phyloP scores from a whole-genome alignment of 1,139 yeast species.

The Chernovozyma sophiae-reginae region DNA sequence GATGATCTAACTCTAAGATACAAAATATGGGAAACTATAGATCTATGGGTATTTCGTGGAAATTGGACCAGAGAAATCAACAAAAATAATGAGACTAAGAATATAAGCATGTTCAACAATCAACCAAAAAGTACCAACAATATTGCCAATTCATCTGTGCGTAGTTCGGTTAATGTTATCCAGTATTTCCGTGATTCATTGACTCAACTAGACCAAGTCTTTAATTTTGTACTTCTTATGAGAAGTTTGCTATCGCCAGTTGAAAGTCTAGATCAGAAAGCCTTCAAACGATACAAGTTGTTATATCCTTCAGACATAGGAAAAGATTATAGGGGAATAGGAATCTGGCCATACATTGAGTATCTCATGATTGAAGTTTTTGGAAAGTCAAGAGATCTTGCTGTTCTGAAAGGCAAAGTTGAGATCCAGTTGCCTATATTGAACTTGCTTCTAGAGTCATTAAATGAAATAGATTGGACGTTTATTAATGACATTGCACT shows the following conservation, averaged over 20 bases:
- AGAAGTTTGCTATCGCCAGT: slow-evolving; percentile 28
- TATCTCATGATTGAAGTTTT: slow-evolving; percentile 66
- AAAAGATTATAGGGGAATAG: slow-evolving; percentile 51
- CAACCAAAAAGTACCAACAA: slow-evolving; percentile 1
- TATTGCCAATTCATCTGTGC: slow-evolving; percentile 2
- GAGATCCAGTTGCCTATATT: slow-evolving; percentile 54
- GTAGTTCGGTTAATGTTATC: slow-evolving; percentile 18
- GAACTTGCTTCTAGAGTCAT: slow-evolving; percentile 47
- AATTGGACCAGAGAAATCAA: background rate
- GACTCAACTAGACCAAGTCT: slow-evolving; percentile 48
- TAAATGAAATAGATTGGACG: slow-evolving; percentile 61
- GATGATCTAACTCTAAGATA: slow-evolving; percentile 30
- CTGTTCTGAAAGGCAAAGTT: slow-evolving; percentile 31
- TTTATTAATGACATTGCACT: slow-evolving; percentile 45
- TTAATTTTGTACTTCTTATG: slow-evolving; percentile 58
- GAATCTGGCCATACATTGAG: slow-evolving; percentile 80
- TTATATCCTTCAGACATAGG: slow-evolving; percentile 70
- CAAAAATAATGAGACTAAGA: background rate
- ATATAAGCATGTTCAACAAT: slow-evolving; percentile 1
- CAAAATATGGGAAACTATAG: slow-evolving; percentile 67
- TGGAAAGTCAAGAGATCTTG: slow-evolving; percentile 33
- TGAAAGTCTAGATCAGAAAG: slow-evolving; percentile 17
- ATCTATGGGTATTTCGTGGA: slow-evolving; percentile 64
- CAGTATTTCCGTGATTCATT: slow-evolving; percentile 33
- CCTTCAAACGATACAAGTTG: slow-evolving; percentile 37